Evolutionary conservation across 2,329 filamentous ascomycete species (phyloP).

Genomic region (Phoma sp.): DNA sequence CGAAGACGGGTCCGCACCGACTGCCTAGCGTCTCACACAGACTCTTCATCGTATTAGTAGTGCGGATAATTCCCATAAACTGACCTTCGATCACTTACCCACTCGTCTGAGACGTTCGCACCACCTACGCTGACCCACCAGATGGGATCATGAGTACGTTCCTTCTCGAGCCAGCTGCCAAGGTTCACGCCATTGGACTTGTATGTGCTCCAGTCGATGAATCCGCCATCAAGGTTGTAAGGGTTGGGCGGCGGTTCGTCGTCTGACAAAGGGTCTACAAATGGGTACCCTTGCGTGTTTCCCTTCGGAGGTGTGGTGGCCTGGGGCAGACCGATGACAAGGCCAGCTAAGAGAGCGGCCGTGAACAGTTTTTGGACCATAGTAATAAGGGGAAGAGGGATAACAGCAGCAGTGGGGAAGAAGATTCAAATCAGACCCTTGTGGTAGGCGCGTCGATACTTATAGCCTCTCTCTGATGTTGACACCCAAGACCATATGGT

Average conservation of each 20-base stretch:
- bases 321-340: not conserved
- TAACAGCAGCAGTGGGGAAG: not conserved
- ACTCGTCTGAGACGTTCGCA: conserved; percentile 7
- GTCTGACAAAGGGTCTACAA: not conserved
- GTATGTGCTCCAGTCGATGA: conserved; percentile 18
- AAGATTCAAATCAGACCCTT: not conserved
- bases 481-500: not conserved
- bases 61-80: no score
- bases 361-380: not conserved
- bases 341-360: not conserved
- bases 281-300: not conserved
- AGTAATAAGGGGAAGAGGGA: not conserved
- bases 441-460: not conserved
- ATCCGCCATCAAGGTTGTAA: not conserved
- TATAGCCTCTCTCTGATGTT: not conserved
- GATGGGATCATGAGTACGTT: conserved; percentile 29
- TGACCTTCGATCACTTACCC: conserved; percentile 23
- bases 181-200: conserved; percentile 29
- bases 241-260: not conserved
- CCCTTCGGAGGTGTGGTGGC: not conserved
- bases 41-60: conserved; percentile 30
- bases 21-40: conserved; percentile 37
- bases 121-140: conserved; percentile 27
- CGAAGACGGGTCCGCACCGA: conserved; percentile 35
- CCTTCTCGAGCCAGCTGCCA: conserved; percentile 42